Conservation (phyloP, 2,329 filamentous ascomycete species). For the Fusarium piperis region DNA sequence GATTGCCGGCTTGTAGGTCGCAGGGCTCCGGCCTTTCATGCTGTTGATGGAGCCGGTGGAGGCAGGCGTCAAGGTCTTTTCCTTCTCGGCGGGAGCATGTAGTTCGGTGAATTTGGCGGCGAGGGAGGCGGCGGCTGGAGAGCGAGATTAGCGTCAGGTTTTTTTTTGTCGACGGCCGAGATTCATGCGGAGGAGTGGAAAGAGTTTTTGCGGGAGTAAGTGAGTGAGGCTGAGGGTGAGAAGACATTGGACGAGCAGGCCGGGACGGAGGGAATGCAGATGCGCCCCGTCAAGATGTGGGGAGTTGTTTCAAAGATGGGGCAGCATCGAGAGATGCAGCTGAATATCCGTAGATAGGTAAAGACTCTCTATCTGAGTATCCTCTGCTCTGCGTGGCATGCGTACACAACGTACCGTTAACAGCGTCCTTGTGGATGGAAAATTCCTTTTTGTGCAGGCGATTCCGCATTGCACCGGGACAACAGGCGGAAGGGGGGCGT, state of each 20-base stretch:
- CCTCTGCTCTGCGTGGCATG: not conserved
- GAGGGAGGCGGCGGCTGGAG: constrained; percentile 28
- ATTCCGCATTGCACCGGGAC: constrained; percentile 43
- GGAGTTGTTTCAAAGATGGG: constrained; percentile 38
- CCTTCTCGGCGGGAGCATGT: constrained; percentile 44
- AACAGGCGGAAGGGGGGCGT: not conserved
- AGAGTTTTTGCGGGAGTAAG: constrained; percentile 23
- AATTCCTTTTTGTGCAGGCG: constrained; percentile 48
- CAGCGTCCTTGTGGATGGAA: constrained; percentile 47
- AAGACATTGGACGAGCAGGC: constrained; percentile 2
- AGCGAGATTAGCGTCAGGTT: constrained; percentile 31
- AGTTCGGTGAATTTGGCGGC: constrained; percentile 35
- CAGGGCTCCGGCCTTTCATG: constrained; percentile 48
- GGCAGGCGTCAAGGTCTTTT: constrained; percentile 50
- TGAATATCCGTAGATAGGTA: not conserved
- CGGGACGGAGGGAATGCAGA: constrained; percentile 18
- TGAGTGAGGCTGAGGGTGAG: constrained; percentile 20
- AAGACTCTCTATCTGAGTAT: not conserved
- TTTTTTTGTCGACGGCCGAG: not conserved
- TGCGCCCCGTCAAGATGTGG: constrained; percentile 35
- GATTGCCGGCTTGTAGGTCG: constrained; percentile 47
- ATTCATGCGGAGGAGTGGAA: constrained; percentile 5
- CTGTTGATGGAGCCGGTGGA: constrained; percentile 53
- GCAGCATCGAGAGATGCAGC: constrained; percentile 11
- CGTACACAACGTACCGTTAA: constrained; percentile 35